Conservation (phyloP, 2,329 filamentous ascomycete genomes). For the Fusarium torreyae region DNA sequence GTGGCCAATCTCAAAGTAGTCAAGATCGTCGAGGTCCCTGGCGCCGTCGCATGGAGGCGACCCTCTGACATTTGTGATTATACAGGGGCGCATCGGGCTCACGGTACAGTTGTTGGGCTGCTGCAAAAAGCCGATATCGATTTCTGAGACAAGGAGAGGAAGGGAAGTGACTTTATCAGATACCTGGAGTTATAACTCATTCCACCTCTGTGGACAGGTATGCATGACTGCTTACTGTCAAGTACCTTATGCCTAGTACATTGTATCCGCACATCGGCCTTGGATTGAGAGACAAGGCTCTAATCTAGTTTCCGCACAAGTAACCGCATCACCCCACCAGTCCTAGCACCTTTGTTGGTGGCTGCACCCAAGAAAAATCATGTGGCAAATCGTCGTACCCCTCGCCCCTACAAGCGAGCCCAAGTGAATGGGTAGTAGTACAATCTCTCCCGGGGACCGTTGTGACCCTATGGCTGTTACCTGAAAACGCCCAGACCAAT, state of each 20-base stretch:
- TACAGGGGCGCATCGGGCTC: background rate
- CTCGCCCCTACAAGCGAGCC: background rate
- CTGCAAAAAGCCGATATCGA: too few species aligned
- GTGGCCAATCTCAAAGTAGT: background rate
- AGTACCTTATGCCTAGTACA: too few species aligned
- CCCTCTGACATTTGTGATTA: background rate
- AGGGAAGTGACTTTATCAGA: too few species aligned
- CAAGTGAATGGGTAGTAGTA: background rate
- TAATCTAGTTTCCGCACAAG: background rate
- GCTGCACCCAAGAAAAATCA: background rate
- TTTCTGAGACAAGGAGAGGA: too few species aligned
- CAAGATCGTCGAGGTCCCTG: background rate
- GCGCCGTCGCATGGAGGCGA: background rate
- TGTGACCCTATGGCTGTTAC: background rate
- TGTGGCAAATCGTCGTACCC: background rate
- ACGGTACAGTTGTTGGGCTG: too few species aligned
- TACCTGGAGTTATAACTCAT: too few species aligned
- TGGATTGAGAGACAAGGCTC: too few species aligned
- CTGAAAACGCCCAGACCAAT: background rate
- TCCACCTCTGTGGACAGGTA: too few species aligned
- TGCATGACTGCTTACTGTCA: too few species aligned
- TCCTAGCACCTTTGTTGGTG: background rate
- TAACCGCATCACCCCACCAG: background rate
- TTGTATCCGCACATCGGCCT: too few species aligned
- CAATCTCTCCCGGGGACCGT: background rate